A percentile compares a stretch with the other conserved stretches of the same genome.
phyloP scores from a whole-genome alignment of 225 moss, liverwort and hornwort genomes.

The Thuidium tamariscinum region DNA sequence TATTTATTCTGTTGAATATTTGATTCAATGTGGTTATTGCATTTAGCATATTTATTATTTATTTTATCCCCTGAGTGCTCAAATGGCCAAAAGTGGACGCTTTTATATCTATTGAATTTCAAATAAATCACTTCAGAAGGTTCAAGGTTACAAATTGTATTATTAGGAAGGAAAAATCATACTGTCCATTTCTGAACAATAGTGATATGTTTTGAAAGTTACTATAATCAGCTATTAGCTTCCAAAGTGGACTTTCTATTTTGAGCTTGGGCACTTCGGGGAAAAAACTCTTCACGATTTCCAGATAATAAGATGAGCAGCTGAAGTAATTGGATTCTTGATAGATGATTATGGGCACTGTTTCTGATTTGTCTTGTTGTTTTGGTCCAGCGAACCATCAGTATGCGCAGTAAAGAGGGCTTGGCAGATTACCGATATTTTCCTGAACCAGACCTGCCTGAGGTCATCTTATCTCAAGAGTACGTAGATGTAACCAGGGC shows the following conservation, averaged over 20 bases:
- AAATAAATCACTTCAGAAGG: not conserved
- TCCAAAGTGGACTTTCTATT: not conserved
- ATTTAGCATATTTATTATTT: not conserved
- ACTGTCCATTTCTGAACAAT: too few relatives aligned
- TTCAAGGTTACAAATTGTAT: not conserved
- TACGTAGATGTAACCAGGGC: conserved; percentile 45
- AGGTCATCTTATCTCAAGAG: conserved; percentile 55
- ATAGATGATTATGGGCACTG: not conserved
- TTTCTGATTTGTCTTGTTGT: not conserved
- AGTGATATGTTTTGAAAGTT: not conserved
- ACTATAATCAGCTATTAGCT: not conserved
- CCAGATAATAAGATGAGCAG: not conserved
- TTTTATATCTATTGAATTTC: not conserved
- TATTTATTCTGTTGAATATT: not conserved
- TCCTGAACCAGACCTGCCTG: conserved; percentile 88
- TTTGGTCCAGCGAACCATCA: conserved; percentile 59
- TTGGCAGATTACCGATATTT: conserved; percentile 95
- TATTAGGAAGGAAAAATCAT: not conserved
- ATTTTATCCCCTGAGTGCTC: not conserved
- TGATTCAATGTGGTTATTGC: not conserved
- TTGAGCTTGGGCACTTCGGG: not conserved
- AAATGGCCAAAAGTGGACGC: not conserved
- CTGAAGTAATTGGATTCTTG: not conserved
- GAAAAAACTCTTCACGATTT: not conserved
- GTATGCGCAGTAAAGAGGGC: conserved; percentile 97